A percentile compares a stretch with the other conserved stretches of the same genome.
These are phyloP conservation scores for Escovopsis sp. DNA, from an alignment of 2,329 filamentous ascomycete species.

Conservation along the genomic window DNA sequence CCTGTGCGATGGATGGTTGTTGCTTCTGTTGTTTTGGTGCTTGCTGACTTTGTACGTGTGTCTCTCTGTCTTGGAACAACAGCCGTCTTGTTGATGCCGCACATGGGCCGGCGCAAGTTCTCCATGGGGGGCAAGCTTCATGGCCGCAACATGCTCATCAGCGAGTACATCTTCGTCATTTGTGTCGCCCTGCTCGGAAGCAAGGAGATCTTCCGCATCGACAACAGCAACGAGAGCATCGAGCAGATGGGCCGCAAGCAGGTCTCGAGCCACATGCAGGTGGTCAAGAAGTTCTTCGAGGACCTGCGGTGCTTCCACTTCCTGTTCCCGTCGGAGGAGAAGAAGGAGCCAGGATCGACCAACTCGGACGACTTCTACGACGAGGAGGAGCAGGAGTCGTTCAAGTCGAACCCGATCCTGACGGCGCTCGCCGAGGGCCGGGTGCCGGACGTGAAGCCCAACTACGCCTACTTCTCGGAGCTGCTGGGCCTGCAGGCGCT, in stretches of 20 bases:
- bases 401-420: slow-evolving; percentile 50
- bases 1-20: too few relatives aligned
- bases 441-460: slow-evolving; percentile 41
- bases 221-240: slow-evolving; percentile 27
- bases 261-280: slow-evolving; percentile 57
- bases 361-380: slow-evolving; percentile 40
- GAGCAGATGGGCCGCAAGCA: slow-evolving; percentile 43
- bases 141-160: slow-evolving; percentile 56
- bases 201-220: slow-evolving; percentile 28
- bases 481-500: slow-evolving; percentile 37
- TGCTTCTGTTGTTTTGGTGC: too few relatives aligned
- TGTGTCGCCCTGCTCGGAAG: slow-evolving; percentile 23
- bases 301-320: slow-evolving; percentile 47
- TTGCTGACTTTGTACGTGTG: too few relatives aligned
- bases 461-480: slow-evolving; percentile 46
- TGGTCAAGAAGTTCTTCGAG: slow-evolving; percentile 51
- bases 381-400: slow-evolving; percentile 32
- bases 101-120: slow-evolving; percentile 52
- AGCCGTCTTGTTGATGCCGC: slow-evolving; percentile 51
- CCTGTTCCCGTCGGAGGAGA: slow-evolving; percentile 40
- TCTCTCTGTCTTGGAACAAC: too few relatives aligned
- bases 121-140: slow-evolving; percentile 47
- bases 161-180: slow-evolving; percentile 43
- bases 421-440: slow-evolving; percentile 42
- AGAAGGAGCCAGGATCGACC: slow-evolving; percentile 43